Conservation (phyloP, 345 rosid species). For the Noccaea caerulescens region DNA sequence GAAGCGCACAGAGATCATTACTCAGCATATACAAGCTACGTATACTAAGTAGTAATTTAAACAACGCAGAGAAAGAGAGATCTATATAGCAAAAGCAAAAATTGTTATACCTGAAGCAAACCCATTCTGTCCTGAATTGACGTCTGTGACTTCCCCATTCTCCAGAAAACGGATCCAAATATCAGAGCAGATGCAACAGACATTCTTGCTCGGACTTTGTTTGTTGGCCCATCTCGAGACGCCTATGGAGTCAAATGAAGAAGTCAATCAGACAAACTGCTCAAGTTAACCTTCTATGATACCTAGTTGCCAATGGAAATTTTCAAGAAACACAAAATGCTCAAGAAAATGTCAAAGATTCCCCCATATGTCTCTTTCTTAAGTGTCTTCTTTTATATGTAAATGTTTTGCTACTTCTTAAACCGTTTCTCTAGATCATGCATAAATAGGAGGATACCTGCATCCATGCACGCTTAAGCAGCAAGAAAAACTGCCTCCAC, state of each 20-base stretch:
- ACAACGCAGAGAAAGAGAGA: not conserved
- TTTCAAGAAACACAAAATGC: slow-evolving; percentile 12
- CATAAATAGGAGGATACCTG: slow-evolving; percentile 55
- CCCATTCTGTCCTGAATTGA: slow-evolving; percentile 98
- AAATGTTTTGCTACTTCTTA: not conserved
- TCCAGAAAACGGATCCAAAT: slow-evolving; percentile 99
- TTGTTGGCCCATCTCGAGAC: slow-evolving; percentile 96
- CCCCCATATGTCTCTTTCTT: not conserved
- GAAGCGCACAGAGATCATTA: slow-evolving; percentile 36
- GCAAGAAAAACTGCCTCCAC: slow-evolving; percentile 91
- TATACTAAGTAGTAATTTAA: not conserved
- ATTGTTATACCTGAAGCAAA: slow-evolving; percentile 77
- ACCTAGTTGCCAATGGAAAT: not conserved
- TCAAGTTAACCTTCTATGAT: slow-evolving; percentile 18
- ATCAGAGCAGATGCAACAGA: slow-evolving; percentile 95
- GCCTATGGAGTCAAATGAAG: slow-evolving; percentile 57
- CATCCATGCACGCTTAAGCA: slow-evolving; percentile 95
- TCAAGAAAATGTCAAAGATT: not conserved
- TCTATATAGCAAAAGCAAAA: slow-evolving; percentile 17
- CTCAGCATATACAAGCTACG: not conserved
- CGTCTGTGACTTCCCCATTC: slow-evolving; percentile 92
- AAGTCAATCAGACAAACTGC: slow-evolving; percentile 33
- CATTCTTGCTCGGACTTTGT: slow-evolving; percentile 96
- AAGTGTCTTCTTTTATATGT: not conserved
- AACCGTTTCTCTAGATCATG: slow-evolving; percentile 9